Base-by-base conservation (phyloP, 164 flowering plant species). In the Vitis labrusca region DNA sequence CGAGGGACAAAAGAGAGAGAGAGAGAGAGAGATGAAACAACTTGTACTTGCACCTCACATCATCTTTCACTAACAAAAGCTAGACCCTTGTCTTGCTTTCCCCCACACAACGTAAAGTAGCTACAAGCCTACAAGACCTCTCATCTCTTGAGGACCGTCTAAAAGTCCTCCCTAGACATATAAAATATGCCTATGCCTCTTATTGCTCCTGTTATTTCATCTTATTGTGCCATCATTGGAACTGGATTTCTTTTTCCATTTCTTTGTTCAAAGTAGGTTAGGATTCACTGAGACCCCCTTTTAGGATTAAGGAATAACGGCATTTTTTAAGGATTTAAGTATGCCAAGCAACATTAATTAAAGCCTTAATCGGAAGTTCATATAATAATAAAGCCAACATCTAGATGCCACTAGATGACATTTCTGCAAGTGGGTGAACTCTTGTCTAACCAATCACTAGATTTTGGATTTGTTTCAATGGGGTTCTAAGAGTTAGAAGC, bases 31-130 rank as follows among this genome's bases (percentile, higher is more conserved):
- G 37, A 16, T 10, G 56, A 59, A 69, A 58, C 67, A 57, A 55
- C 56, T 64, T 60, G 70, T 70, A 66, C 74, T 70, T 65, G 19
- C 48, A 69, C 56, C 53, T 52, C 70, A 65, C 51, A 54, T 70
- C 73, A 70, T 10, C 70, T 70, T 74, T 54, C 77, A 74, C 70
- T 74, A 64, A 2, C n/a, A 8, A 67, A 54, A 65, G 63, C 44
- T 27, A 57, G 8, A 51, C 50, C 58, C 32, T 61, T 60, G 55
- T 68, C 63, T 16, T 49, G 55, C 56, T 48, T 68, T 59, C 53
- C 9, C 32, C 5, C 29, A 27, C 64, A 16, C 8, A 29, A 12
- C n/a, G 62, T 9, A 62, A 9, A 8, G 53, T 6, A 62, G 11
- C 15, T 17, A 65, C 54, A 55, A 53, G 47, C 13, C 11, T 13